Evolutionary conservation across 1,139 yeast genomes (phyloP), one percentile per base, ranked within the genome.

Genomic region (Blastobotrys proliferans): DNA sequence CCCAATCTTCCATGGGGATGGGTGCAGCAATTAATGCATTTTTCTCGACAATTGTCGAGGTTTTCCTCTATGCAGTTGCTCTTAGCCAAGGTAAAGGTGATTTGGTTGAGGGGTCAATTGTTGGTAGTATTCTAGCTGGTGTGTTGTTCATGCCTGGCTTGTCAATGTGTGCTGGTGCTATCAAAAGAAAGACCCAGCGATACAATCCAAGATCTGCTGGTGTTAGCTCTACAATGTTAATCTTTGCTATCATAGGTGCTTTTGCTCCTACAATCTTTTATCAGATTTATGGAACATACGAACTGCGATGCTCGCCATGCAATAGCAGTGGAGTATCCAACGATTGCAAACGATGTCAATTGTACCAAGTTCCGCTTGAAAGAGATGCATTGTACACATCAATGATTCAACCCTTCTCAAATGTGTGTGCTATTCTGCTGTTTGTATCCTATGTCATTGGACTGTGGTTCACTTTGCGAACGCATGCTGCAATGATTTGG

Each of bases 11-110:
- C 0, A 92, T 92, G 97, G 97, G 97, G n/a, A 81, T 92, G 52
- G 98, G 98, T 69, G 98, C 99, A 1, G 96, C 90, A 1, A 88
- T 92, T 55, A 92, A 92, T 63, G 99, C 99, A 0, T 90, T 94
- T 57, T 92, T 92, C 72, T 90, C 98, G 1, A 90, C 98, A 0
- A 76, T 94, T 41, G 97, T 92, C 11, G 99, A 92, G 61, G 86
- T 92, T 20, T 92, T 83, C 62, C 69, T 92, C 41, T 92, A 92
- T 61, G 83, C 95, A 62, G 95, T 92, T 18, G 98, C 99, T 0
- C 69, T 92, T 50, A 72, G 77, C 45, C 95, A 88, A 60, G 76
- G 81, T 1, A 92, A 94, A 60, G 95, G 95, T 2, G 78, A 81
- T 47, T 72, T 92, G 38, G 98, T 94, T 1, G 98, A 94, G 66